phyloP scores from a whole-genome alignment of 2,329 filamentous ascomycete species.

The Remersonia thermophila region DNA sequence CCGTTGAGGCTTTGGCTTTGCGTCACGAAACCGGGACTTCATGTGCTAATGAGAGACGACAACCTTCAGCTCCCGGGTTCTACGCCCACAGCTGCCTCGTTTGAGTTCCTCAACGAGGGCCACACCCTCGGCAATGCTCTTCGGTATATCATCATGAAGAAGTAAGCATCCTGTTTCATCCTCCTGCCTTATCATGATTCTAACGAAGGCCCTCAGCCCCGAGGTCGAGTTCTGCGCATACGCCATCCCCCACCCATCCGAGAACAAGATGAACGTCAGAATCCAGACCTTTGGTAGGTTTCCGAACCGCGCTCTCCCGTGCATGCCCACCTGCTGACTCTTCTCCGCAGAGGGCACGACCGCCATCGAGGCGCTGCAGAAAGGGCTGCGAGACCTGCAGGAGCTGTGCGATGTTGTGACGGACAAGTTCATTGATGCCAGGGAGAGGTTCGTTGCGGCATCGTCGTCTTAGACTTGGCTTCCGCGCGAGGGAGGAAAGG shows the following conservation, averaged over 20 bases:
- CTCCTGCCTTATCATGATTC: no score
- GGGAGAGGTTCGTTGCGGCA: conserved; percentile 42
- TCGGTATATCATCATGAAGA: conserved; percentile 96
- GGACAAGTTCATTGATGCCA: conserved; percentile 69
- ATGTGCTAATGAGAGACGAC: conserved; percentile 9
- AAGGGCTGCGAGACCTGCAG: conserved; percentile 78
- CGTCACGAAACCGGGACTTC: no score
- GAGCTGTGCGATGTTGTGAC: conserved; percentile 86
- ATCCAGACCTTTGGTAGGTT: conserved; percentile 89
- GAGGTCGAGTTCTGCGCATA: conserved; percentile 98
- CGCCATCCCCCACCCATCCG: conserved; percentile 91
- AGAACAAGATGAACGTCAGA: conserved; percentile 90
- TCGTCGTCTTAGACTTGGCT: conserved; percentile 6
- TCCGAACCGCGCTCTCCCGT: neutral
- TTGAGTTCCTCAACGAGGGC: conserved; percentile 86
- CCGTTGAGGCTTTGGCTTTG: no score
- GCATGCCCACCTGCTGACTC: neutral
- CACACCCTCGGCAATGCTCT: conserved; percentile 93
- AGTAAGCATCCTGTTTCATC: conserved; percentile 47
- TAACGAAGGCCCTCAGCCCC: conserved; percentile 43
- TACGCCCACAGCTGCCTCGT: conserved; percentile 79
- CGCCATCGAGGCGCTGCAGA: conserved; percentile 76
- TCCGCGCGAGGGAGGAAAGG: neutral
- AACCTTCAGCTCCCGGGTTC: conserved; percentile 62
- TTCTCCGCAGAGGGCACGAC: conserved; percentile 53